Evolutionary conservation across 768 basidiomycete genomes (phyloP).

Genomic region (Boletus rufocinnamomeus): DNA sequence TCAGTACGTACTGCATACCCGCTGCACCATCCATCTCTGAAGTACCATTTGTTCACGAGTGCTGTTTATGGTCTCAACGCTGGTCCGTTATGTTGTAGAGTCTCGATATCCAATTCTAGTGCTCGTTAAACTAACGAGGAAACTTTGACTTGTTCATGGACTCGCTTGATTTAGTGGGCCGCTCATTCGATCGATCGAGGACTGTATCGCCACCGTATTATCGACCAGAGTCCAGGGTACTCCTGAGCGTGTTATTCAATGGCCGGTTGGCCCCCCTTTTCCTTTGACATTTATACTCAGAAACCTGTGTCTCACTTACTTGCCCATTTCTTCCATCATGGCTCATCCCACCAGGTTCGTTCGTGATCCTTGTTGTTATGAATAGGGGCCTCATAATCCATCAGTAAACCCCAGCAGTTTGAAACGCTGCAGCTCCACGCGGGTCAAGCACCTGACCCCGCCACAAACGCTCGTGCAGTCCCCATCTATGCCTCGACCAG

Average conservation of each 20-base stretch:
- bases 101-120: background rate
- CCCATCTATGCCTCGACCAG: constrained; percentile 78
- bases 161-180: background rate
- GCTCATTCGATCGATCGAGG: background rate
- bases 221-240: background rate
- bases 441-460: constrained; percentile 60
- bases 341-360: constrained; percentile 7
- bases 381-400: background rate
- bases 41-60: background rate
- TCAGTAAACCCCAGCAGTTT: constrained; percentile 47
- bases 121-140: background rate
- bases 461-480: constrained; percentile 72
- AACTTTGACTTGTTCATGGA: background rate
- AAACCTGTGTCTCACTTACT: background rate
- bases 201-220: background rate
- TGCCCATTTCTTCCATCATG: constrained; percentile 1
- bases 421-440: constrained; percentile 82
- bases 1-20: background rate
- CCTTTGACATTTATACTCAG: background rate
- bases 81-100: background rate
- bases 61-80: background rate
- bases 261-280: background rate
- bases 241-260: background rate
- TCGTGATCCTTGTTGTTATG: background rate
- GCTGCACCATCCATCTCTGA: background rate